Base-by-base conservation (phyloP, 805 yeast species). In the Candida broadrunensis region DNA sequence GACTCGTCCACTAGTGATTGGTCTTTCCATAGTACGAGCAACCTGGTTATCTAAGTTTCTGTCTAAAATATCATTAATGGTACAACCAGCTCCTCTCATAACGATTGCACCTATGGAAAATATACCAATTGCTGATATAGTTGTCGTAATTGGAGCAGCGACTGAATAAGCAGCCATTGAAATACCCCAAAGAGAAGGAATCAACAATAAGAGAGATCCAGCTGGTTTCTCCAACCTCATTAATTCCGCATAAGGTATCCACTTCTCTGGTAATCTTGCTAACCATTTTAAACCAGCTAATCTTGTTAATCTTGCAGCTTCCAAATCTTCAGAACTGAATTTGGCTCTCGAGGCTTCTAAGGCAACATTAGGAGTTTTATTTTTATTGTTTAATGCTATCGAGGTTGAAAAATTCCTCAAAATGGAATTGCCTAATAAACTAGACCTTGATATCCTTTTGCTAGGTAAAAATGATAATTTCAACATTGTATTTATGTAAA, bases 81-180 rank as follows among this genome's bases (percentile, higher is more conserved):
- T 90, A 60, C 99, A 93, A 0, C 99, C 99, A 1, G 97, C 97
- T 20, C 98, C 97, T 61, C 99, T 77, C 96, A 95, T 93, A 14
- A 91, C 73, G 30, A 90, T 54, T 0, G 97, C 78, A 12, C 99
- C 99, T 3, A 84, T 70, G 4, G 91, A 81, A 58, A 89, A 93
- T 12, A 89, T 65, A 0, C 78, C 73, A 25, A 88, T 58, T 55
- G 83, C 87, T 54, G 74, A 76, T 0, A 73, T 44, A 0, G 91
- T 83, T 1, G 80, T 73, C 0, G 77, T 45, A 1, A 88, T 39
- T 0, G 96, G 83, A 0, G 97, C 96, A 2, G 80, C 64, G 2
- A 81, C 63, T 49, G 80, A 70, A 48, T 75, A 84, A 0, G 95
- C 91, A 1, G 97, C 97, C 82, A 90, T 84, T 0, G 91, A 73